phyloP scores from a whole-genome alignment of 2,329 filamentous ascomycete species.

The Aspergillus floridensis region DNA sequence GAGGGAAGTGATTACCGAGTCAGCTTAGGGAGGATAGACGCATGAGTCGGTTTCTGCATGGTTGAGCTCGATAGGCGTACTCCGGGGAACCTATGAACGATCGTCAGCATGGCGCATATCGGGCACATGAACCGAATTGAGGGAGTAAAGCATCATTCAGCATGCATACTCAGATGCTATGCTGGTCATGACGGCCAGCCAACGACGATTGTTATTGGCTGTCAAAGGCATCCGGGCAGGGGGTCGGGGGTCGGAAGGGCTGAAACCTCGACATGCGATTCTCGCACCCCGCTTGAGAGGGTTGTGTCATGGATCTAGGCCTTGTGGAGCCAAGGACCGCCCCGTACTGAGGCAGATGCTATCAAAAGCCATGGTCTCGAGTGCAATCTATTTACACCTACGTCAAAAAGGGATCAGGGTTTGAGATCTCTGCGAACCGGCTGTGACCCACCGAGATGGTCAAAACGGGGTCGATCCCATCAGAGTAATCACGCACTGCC shows the following conservation, averaged over 20 bases:
- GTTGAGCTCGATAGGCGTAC: conserved; percentile 15
- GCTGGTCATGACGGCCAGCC: conserved; percentile 2
- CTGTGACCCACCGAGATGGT: conserved; percentile 15
- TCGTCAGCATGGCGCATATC: conserved; percentile 13
- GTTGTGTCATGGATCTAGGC: conserved; percentile 18
- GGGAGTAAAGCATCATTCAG: conserved; percentile 12
- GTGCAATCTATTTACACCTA: not conserved
- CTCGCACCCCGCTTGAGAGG: conserved; percentile 10
- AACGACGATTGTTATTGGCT: conserved; percentile 11
- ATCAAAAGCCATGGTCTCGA: conserved; percentile 8
- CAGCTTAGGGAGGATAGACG: not conserved
- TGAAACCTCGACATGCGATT: conserved; percentile 19
- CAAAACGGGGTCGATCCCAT: conserved; percentile 22
- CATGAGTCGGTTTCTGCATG: not conserved
- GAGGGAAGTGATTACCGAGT: conserved; percentile 14
- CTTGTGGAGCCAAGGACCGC: not conserved
- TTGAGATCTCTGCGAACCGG: conserved; percentile 16
- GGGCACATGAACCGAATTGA: conserved; percentile 18
- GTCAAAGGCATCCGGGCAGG: conserved; percentile 7
- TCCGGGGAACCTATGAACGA: conserved; percentile 19
- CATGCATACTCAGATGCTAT: conserved; percentile 10
- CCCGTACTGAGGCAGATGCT: conserved; percentile 6
- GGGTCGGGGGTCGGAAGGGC: conserved; percentile 13
- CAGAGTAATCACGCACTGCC: conserved; percentile 16
- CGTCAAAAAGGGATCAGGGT: conserved; percentile 8